Evolutionary conservation across 2,329 filamentous ascomycete genomes (phyloP), one percentile per base, ranked within the genome.

Genomic region (Alternaria novae-zelandiae): DNA sequence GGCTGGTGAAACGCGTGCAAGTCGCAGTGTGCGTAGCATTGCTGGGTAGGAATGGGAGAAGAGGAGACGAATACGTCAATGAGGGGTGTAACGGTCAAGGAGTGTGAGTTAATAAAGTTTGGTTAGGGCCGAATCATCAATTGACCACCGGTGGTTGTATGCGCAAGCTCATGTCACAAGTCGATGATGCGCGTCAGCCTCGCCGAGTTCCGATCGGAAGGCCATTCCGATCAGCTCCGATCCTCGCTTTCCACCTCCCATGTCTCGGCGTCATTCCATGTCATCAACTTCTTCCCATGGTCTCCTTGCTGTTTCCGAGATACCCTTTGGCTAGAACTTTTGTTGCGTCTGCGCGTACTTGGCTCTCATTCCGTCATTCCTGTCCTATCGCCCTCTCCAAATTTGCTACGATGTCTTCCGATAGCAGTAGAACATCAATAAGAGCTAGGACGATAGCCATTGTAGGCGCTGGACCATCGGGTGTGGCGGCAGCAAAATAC

Each of bases 381-480:
- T 15, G 43, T 30, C 44, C 36, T 17, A 8, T 50, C 17, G 20
- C 15, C 32, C 26, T 12, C 23, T 11, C 20, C 1, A n/a, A 26
- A 9, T 10, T 7, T 15, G 23, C 50, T 43, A 58, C 12, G 15
- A 65, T 70, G 60, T 47, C 64, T 45, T 57, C 61, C 8, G 61
- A 66, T 1, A 69, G 53, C 6, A 60, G 64, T 0, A 69, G 60
- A 58, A 66, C 66, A 12, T 64, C 64, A 5, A 8, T 82, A 45
- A 74, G 73, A 57, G 85, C 91, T 53, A 84, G 84, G 63, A 87
- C 81, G 49, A 84, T 97, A 68, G 93, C 92, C 69, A 85, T 97
- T 64, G 88, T 97, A 68, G 94, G 94, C 21, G 94, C 91, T 10
- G 94, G 94, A 0, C 92, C 94, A 0, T 88, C 87, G 66, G 94